phyloP scores from a whole-genome alignment of 768 basidiomycete genomes.

The Tylopilus sp. region DNA sequence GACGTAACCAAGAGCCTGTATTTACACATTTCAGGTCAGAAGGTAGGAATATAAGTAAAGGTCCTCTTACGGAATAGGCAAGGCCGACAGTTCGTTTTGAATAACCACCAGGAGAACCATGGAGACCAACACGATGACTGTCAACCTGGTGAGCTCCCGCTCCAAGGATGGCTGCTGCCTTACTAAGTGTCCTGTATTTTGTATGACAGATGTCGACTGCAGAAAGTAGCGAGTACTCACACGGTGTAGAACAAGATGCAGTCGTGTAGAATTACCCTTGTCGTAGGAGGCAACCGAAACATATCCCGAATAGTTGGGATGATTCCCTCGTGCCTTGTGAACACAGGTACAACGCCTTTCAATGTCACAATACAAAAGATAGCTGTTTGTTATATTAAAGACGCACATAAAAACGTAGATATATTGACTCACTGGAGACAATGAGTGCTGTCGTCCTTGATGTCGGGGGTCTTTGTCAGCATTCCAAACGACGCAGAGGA shows the following conservation, averaged over 20 bases:
- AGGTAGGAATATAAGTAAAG: background rate
- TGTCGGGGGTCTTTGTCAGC: conserved; percentile 9
- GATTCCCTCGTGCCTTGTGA: background rate
- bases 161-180: background rate
- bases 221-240: conserved; percentile 5
- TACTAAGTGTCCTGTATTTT: conserved; percentile 17
- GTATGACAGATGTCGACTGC: background rate
- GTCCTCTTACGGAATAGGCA: conserved; percentile 16
- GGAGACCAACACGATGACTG: conserved; percentile 16
- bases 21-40: conserved; percentile 3
- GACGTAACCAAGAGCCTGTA: conserved; percentile 11
- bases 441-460: conserved; percentile 16
- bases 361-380: conserved; percentile 18
- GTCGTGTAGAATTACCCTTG: conserved; percentile 10
- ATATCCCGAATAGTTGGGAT: background rate
- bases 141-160: background rate
- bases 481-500: background rate
- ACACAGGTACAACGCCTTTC: conserved; percentile 7
- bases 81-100: conserved; percentile 7
- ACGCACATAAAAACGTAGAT: background rate
- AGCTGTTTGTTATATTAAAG: no score
- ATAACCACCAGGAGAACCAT: conserved; percentile 13
- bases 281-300: background rate
- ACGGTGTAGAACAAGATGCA: conserved; percentile 14
- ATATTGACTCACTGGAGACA: conserved; percentile 15